phyloP scores from a whole-genome alignment of 1,139 yeast genomes.

The Yamadazyma diddensiae region DNA sequence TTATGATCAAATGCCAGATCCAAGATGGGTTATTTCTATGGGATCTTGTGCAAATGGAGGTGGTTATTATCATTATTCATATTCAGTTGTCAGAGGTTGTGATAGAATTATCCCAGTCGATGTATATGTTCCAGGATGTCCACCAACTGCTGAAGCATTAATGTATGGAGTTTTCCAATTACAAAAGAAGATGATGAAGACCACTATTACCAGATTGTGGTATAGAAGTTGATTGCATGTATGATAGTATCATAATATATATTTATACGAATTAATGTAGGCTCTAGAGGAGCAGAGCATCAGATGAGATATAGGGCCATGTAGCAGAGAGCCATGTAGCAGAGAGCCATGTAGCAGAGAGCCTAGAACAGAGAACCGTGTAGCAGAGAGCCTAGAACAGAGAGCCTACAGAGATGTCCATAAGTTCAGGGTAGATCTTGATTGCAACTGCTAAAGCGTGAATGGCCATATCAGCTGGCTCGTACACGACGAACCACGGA shows the following conservation, averaged over 20 bases:
- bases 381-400: too few relatives aligned
- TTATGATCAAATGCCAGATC: slow-evolving; percentile 93
- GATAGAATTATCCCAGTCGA: slow-evolving; percentile 88
- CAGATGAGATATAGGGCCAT: too few relatives aligned
- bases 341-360: too few relatives aligned
- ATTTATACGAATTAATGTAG: slow-evolving; percentile 3
- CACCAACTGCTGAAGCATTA: slow-evolving; percentile 88
- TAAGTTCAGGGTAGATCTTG: too few relatives aligned
- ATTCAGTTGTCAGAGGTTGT: slow-evolving; percentile 87
- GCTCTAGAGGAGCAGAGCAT: too few relatives aligned
- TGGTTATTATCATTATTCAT: slow-evolving; percentile 88
- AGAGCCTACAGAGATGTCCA: too few relatives aligned
- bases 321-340: too few relatives aligned
- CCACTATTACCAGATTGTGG: slow-evolving; percentile 82
- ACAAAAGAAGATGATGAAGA: slow-evolving; percentile 85
- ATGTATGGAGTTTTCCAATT: slow-evolving; percentile 88
- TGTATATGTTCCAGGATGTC: slow-evolving; percentile 91
- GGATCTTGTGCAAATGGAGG: slow-evolving; percentile 96
- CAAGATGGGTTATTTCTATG: slow-evolving; percentile 89
- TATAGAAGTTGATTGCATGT: slow-evolving; percentile 52
- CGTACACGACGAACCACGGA: too few relatives aligned
- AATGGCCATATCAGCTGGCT: too few relatives aligned
- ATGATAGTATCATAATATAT: slow-evolving; percentile 2
- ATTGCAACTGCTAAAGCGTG: too few relatives aligned
- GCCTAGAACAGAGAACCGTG: too few relatives aligned